Evolutionary conservation across 371 early-diverging fungal genomes (phyloP), one percentile per base, ranked within the genome.

Genomic region (Rhizomucor miehei): DNA sequence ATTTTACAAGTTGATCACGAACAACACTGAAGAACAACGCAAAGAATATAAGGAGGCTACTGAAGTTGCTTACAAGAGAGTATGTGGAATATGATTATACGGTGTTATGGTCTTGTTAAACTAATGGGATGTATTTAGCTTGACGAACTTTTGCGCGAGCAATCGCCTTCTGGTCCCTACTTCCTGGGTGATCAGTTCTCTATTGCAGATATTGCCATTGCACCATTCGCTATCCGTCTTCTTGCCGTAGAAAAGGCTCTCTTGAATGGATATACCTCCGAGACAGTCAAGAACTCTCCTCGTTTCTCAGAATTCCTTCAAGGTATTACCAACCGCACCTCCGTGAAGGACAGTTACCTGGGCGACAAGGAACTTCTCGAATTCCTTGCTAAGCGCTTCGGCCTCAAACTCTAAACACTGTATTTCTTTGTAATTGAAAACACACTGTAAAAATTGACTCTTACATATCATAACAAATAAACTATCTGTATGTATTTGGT

Each of bases 171-270:
- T 0, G 87, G 88, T 0, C 87, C 87, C 14, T 87, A 81, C 60
- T 84, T 84, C 70, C 52, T 79, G 17, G 85, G 85, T 21, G 56
- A 63, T n/a, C 58, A 73, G 25, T 86, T 72, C 41, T 77, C 81
- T 12, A 54, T 81, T 25, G 88, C 85, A 2, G 88, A 88, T 56
- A 56, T 85, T 44, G 71, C 71, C 9, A 52, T 73, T 14, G 79
- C 77, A 3, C 81, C 88, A 29, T 77, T 86, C 56, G 36, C 69
- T 17, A 57, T 52, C 13, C 73, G 81, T 38, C 36, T 80, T 8
- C 19, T 17, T 12, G 56, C 50, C 12, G 23, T 65, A 19, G 19
- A 51, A 41, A 58, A 59, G 9, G 1, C 20, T 1, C 52, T 48
- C 24, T 53, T 67, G 48, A 56, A 65, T 23, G 64, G 47, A 1